phyloP scores from a whole-genome alignment of 164 flowering plant species.

The Dillenia turbinata region DNA sequence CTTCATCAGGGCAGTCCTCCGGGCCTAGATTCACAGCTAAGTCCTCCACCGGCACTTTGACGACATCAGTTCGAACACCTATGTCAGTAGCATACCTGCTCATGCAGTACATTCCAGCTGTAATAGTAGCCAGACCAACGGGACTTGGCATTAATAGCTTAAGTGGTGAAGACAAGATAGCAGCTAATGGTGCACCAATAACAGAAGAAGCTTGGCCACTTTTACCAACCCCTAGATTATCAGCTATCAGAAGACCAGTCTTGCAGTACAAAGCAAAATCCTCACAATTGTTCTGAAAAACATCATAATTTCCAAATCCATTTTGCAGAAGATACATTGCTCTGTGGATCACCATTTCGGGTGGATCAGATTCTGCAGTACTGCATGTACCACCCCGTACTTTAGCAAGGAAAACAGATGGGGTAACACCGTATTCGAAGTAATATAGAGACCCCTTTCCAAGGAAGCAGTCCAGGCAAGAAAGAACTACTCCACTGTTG shows the following conservation, averaged over 20 bases:
- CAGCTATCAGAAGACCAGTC: constrained; percentile 77
- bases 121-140: constrained; percentile 71
- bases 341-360: constrained; percentile 67
- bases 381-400: constrained; percentile 98
- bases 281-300: constrained; percentile 91
- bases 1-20: constrained; percentile 18
- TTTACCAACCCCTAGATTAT: constrained; percentile 65
- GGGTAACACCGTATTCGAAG: constrained; percentile 77
- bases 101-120: constrained; percentile 93
- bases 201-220: constrained; percentile 92
- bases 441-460: constrained; percentile 62
- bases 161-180: constrained; percentile 80
- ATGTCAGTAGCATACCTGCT: constrained; percentile 92
- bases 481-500: constrained; percentile 80
- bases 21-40: constrained; percentile 68
- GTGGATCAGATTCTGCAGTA: constrained; percentile 73
- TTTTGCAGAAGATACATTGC: constrained; percentile 95
- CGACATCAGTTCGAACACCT: constrained; percentile 85
- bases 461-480: constrained; percentile 94
- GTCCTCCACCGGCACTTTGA: constrained; percentile 92
- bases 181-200: constrained; percentile 93
- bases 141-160: constrained; percentile 79
- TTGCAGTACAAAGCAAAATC: constrained; percentile 93
- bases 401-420: constrained; percentile 69
- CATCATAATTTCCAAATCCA: constrained; percentile 90